phyloP scores from a whole-genome alignment of 129 eudicot species.

The Ambrosia trifida region DNA sequence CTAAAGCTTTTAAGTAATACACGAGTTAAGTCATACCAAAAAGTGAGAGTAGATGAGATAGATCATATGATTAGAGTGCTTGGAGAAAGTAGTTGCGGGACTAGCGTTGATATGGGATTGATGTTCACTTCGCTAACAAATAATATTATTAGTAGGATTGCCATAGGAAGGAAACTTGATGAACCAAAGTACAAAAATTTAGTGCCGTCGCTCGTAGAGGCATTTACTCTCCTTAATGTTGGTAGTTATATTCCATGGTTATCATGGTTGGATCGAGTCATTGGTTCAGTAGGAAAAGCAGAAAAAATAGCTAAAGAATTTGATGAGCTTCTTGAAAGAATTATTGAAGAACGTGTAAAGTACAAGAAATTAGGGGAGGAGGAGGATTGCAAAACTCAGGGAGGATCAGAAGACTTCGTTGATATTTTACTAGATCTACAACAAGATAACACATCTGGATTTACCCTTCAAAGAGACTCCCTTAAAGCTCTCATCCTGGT shows the following conservation, averaged over 20 bases:
- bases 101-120: neutral
- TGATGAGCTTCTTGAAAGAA: too few relatives aligned
- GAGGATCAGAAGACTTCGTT: neutral
- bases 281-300: too few relatives aligned
- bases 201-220: neutral
- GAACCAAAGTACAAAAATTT: neutral
- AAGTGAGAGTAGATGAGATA: neutral
- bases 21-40: neutral
- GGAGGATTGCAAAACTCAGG: neutral
- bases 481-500: neutral
- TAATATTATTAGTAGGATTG: neutral
- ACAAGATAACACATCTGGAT: neutral
- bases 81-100: neutral
- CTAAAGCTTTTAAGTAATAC: neutral
- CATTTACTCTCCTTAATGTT: too few relatives aligned
- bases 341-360: too few relatives aligned
- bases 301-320: too few relatives aligned
- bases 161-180: too few relatives aligned
- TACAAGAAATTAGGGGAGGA: neutral
- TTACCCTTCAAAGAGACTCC: neutral
- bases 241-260: too few relatives aligned
- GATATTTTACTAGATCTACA: neutral
- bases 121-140: neutral
- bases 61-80: neutral
- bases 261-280: too few relatives aligned